Conservation (phyloP, 768 basidiomycete genomes). For the Rhodotorula paludigena region DNA sequence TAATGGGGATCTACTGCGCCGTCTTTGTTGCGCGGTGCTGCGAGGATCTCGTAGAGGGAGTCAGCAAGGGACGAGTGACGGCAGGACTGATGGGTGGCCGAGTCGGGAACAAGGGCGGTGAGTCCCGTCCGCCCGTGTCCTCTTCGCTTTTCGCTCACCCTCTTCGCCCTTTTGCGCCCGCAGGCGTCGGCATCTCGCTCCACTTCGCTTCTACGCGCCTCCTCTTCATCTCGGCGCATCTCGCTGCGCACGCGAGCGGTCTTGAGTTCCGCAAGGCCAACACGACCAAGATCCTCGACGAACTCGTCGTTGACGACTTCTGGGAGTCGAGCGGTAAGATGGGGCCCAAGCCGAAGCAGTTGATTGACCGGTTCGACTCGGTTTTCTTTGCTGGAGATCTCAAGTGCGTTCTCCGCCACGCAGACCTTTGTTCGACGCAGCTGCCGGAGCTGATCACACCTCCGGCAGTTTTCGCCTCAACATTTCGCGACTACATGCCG, state of each 20-base stretch:
- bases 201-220: slow-evolving; percentile 76
- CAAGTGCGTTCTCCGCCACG: slow-evolving; percentile 24
- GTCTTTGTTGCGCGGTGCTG: slow-evolving; percentile 48
- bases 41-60: slow-evolving; percentile 47
- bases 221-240: slow-evolving; percentile 83
- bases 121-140: not conserved
- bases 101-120: slow-evolving; percentile 76
- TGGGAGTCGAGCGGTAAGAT: slow-evolving; percentile 44
- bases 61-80: slow-evolving; percentile 67
- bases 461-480: slow-evolving; percentile 72
- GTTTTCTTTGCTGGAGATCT: slow-evolving; percentile 81
- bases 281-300: slow-evolving; percentile 82
- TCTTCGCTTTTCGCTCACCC: not conserved
- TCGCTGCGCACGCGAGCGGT: slow-evolving; percentile 62
- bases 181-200: slow-evolving; percentile 74
- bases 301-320: slow-evolving; percentile 74
- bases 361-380: slow-evolving; percentile 83
- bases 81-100: slow-evolving; percentile 85
- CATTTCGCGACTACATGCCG: slow-evolving; percentile 82
- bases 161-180: no score
- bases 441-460: not conserved
- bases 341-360: slow-evolving; percentile 52
- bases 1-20: slow-evolving; percentile 67
- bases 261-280: slow-evolving; percentile 76
- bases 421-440: not conserved